A percentile compares a stretch with the other conserved stretches of the same genome.
Conservation (phyloP, 495 filamentous ascomycete genomes). For the Neurospora tetrasperma region DNA sequence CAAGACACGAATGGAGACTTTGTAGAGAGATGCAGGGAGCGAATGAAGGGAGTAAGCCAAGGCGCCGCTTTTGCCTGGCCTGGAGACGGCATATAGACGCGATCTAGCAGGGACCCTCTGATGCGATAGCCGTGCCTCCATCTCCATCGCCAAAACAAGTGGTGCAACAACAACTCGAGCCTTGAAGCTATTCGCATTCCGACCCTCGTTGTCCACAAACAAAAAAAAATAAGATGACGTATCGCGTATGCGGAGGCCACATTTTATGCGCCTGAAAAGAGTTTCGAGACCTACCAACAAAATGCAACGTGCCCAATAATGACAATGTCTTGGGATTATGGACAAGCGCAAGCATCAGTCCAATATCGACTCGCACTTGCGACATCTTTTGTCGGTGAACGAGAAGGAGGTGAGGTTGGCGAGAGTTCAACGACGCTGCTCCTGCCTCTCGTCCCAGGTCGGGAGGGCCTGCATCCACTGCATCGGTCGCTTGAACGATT, state of each 20-base stretch:
- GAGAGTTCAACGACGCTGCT: not conserved
- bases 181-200: not conserved
- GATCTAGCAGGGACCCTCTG: not conserved
- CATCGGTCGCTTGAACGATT: conserved; percentile 18
- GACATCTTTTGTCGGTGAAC: not conserved
- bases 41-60: not conserved
- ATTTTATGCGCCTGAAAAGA: not conserved
- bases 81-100: not conserved
- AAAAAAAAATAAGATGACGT: not conserved
- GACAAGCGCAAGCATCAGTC: not conserved
- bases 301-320: not conserved
- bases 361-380: not conserved
- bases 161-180: not conserved
- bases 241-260: not conserved
- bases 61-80: not conserved
- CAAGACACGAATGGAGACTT: not conserved
- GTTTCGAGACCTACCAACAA: not conserved
- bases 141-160: not conserved
- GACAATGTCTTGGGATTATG: not conserved
- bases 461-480: conserved; percentile 5
- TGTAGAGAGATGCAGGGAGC: not conserved
- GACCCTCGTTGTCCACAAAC: not conserved
- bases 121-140: not conserved
- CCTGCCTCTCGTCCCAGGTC: not conserved
- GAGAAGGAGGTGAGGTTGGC: not conserved